phyloP scores from a whole-genome alignment of 371 early-diverging fungal species.

The Haplosporangium sp. region DNA sequence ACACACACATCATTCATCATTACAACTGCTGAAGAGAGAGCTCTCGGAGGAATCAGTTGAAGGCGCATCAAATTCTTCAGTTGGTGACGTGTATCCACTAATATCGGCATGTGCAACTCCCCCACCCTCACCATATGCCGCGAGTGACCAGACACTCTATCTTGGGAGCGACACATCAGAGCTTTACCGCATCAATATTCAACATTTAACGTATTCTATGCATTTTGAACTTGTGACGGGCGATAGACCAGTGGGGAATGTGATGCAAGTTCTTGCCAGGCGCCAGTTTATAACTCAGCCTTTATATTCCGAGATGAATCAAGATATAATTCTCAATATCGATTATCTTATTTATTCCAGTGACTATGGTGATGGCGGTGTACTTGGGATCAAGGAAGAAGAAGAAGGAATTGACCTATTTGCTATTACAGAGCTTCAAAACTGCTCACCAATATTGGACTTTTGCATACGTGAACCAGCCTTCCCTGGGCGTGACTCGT shows the following conservation, averaged over 20 bases:
- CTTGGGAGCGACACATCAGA: constrained; percentile 46
- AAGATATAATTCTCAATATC: constrained; percentile 17
- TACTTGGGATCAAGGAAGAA: constrained; percentile 39
- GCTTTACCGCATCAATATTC: constrained; percentile 35
- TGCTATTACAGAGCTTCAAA: constrained; percentile 26
- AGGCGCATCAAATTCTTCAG: neutral
- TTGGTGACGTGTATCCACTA: constrained; percentile 12
- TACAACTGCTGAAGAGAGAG: constrained; percentile 29
- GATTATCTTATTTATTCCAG: constrained; percentile 44
- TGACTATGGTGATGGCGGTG: constrained; percentile 42
- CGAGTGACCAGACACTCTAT: constrained; percentile 38
- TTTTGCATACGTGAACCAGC: constrained; percentile 40
- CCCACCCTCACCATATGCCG: constrained; percentile 11
- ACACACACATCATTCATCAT: constrained; percentile 24
- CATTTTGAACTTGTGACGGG: constrained; percentile 39
- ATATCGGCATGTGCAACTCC: constrained; percentile 47
- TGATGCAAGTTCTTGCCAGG: constrained; percentile 32
- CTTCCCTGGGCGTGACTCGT: constrained; percentile 36
- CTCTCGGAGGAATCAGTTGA: neutral
- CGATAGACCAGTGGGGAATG: constrained; percentile 35
- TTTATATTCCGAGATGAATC: neutral
- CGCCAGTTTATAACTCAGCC: constrained; percentile 5
- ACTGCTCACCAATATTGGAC: constrained; percentile 39
- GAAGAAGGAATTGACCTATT: constrained; percentile 32
- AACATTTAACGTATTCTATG: constrained; percentile 24